Percentiles rank a stretch among this genome's conserved stretches.
These are phyloP conservation scores for Aspergillus ibericus DNA, from an alignment of 2,329 filamentous ascomycete genomes.

Conservation along the genomic window DNA sequence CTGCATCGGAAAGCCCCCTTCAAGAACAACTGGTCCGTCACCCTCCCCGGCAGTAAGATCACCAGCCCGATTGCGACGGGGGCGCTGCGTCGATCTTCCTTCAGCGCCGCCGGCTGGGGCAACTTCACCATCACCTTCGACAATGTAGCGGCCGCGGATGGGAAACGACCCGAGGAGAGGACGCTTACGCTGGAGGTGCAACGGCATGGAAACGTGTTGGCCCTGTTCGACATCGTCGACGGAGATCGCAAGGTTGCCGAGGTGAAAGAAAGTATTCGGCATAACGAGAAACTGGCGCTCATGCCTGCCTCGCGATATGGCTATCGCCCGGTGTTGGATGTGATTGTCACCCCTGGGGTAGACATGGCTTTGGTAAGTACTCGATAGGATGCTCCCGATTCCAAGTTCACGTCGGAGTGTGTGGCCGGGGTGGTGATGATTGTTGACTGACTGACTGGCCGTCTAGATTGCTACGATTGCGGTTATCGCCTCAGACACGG, in stretches of 20 bases:
- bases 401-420: no score
- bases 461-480: slow-evolving; percentile 20
- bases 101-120: slow-evolving; percentile 5
- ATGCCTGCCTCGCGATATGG: slow-evolving; percentile 17
- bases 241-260: slow-evolving; percentile 22
- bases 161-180: slow-evolving; percentile 18
- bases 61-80: slow-evolving; percentile 14
- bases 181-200: slow-evolving; percentile 21
- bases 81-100: slow-evolving; percentile 8
- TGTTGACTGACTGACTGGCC: background rate
- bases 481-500: slow-evolving; percentile 22
- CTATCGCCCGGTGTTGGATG: slow-evolving; percentile 27
- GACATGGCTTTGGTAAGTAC: slow-evolving; percentile 26
- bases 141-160: slow-evolving; percentile 21
- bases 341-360: slow-evolving; percentile 25
- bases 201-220: slow-evolving; percentile 17
- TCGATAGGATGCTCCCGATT: no score
- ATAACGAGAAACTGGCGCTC: slow-evolving; percentile 19
- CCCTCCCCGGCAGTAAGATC: slow-evolving; percentile 22
- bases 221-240: slow-evolving; percentile 22
- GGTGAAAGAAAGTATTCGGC: slow-evolving; percentile 20
- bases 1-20: slow-evolving; percentile 16
- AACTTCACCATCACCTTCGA: slow-evolving; percentile 25
- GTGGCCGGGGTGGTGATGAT: no score
- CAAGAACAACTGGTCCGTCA: slow-evolving; percentile 21